Base-by-base conservation (phyloP, 1,284 basidiomycete species). In the Heterobasidion annosum region DNA sequence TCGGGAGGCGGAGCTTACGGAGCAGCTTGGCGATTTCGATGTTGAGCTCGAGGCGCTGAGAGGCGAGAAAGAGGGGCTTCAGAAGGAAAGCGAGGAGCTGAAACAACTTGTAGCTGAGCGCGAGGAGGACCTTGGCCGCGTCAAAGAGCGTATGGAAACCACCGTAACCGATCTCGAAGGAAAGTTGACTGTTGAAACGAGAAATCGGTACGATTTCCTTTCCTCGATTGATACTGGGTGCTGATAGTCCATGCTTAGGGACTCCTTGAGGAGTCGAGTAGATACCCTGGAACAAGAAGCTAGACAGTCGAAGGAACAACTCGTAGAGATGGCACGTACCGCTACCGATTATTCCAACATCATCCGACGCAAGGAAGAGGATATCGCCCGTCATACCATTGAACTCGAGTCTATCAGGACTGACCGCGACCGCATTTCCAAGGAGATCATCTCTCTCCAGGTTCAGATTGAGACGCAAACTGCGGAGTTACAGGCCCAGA, bases 341-440 rank as follows among this genome's bases (percentile, higher is more conserved):
- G 81, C 88, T 4, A 83, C 81, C 2, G 90, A 92, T 35, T 90
- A 93, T 63, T 87, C 92, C 42, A 71, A 74, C 8, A 83, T 89
- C 71, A 82, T 96, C 58, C 77, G 86, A 67, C 77, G 80, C 67
- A 93, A 92, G 69, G 91, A 96, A 59, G 79, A 80, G 5, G 85
- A 90, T 34, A 77, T 91, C 18, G 63, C 73, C 12, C 74, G 78
- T 10, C 70, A 94, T n/a, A 68, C 77, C 2, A 68, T 74, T 25
- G 81, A 91, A 48, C 67, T 88, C 13, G 73, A 80, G 3, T 55
- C 70, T 53, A 69, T 77, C 59, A 77, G 81, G 60, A 62, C 68
- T 40, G 83, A 88, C 61, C 78, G 77, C 33, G 71, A 76, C 15
- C 72, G 75, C 25, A 69, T 81, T 0, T 68, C 78, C 53, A 81